Evolutionary conservation across 805 yeast genomes (phyloP).

Genomic region (Saccharomycopsis oosterbeekiorum): DNA sequence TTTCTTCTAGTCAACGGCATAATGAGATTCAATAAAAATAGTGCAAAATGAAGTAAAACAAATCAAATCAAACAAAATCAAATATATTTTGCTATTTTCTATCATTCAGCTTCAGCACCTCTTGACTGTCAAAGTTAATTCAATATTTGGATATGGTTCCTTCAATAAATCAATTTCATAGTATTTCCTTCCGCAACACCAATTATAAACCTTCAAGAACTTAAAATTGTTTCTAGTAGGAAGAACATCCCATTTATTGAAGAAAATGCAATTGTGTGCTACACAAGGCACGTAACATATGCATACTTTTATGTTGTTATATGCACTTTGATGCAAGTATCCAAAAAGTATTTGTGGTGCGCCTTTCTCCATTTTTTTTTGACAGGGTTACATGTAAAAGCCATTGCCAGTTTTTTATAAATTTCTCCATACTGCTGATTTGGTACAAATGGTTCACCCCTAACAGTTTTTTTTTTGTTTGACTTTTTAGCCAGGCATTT

Average conservation of each 20-base stretch:
- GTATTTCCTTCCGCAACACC: too few relatives aligned
- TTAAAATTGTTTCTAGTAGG: too few relatives aligned
- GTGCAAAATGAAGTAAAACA: not conserved
- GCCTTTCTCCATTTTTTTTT: not conserved
- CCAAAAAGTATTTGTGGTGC: not conserved
- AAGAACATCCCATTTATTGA: too few relatives aligned
- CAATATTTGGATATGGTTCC: too few relatives aligned
- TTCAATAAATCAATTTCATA: too few relatives aligned
- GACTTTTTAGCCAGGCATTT: not conserved
- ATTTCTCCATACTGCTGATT: conserved; percentile 1
- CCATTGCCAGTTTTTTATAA: not conserved
- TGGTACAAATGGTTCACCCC: not conserved
- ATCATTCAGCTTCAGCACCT: too few relatives aligned
- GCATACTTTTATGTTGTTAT: not conserved
- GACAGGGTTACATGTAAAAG: not conserved
- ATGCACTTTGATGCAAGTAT: not conserved
- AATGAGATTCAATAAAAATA: not conserved
- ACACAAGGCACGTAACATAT: too few relatives aligned
- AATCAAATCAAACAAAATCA: not conserved
- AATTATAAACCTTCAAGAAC: too few relatives aligned
- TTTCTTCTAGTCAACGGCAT: not conserved
- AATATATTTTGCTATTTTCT: too few relatives aligned
- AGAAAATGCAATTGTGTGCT: too few relatives aligned
- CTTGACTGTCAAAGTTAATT: too few relatives aligned
- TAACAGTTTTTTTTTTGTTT: conserved; percentile 3